Evolutionary conservation across 495 filamentous ascomycete genomes (phyloP).

Genomic region (Hyphodiscus hymeniophilus): DNA sequence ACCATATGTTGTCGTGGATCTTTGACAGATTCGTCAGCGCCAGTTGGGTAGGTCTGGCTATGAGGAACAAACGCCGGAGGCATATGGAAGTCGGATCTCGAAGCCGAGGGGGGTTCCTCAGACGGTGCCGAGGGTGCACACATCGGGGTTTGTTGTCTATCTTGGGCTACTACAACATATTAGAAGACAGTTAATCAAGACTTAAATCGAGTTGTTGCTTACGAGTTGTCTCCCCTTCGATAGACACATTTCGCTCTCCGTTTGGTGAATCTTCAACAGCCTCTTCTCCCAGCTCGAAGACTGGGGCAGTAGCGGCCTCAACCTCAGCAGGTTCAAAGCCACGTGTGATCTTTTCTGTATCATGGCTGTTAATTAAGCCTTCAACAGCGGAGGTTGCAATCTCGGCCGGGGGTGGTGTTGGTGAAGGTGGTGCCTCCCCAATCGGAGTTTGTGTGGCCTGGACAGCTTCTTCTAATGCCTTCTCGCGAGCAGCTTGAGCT

Average conservation of each 20-base stretch:
- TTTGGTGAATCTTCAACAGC: not conserved
- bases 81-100: conserved; percentile 22
- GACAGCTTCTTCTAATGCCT: conserved; percentile 14
- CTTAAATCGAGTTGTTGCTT: too few relatives aligned
- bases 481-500: conserved; percentile 15
- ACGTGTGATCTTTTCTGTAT: not conserved
- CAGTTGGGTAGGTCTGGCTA: conserved; percentile 22
- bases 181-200: too few relatives aligned
- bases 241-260: conserved; percentile 2
- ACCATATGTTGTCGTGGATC: conserved; percentile 18
- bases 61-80: conserved; percentile 26
- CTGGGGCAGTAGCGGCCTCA: not conserved
- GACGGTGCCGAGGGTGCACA: conserved; percentile 10
- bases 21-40: conserved; percentile 14
- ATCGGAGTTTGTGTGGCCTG: conserved; percentile 7
- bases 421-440: conserved; percentile 2
- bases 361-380: conserved; percentile 7
- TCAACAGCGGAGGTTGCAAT: conserved; percentile 7
- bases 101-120: conserved; percentile 16
- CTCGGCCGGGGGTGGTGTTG: conserved; percentile 9
- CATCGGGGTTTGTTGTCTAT: conserved; percentile 2
- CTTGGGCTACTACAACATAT: not conserved
- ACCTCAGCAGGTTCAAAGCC: not conserved
- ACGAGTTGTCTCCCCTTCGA: conserved; percentile 12
- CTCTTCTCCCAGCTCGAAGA: conserved; percentile 1